Conservation (phyloP, 352 stramenopile genomes). For the Phytopythium delawarense region DNA sequence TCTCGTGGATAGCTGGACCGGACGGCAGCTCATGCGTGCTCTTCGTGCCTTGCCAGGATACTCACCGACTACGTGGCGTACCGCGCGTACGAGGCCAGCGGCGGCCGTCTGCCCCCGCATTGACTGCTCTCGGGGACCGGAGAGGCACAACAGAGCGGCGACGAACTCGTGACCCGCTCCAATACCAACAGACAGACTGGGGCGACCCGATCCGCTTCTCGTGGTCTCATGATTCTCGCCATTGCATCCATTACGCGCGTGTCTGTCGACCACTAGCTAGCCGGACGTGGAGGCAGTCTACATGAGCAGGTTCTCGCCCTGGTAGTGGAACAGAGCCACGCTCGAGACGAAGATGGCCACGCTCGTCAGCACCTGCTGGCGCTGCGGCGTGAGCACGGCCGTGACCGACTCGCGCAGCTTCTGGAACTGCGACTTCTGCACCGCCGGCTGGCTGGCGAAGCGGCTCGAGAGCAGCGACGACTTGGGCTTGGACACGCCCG, state of each 20-base stretch:
- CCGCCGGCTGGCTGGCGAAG: conserved; percentile 33
- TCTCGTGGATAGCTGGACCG: neutral
- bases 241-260: conserved; percentile 2
- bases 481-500: conserved; percentile 60
- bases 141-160: too few species aligned
- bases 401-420: conserved; percentile 55
- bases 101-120: conserved; percentile 14
- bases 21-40: neutral
- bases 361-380: conserved; percentile 69
- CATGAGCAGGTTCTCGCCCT: conserved; percentile 79
- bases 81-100: conserved; percentile 40
- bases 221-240: neutral
- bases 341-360: conserved; percentile 74
- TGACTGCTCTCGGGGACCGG: neutral
- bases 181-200: neutral
- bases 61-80: conserved; percentile 61
- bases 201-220: neutral
- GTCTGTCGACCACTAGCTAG: neutral
- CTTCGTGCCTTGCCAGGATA: conserved; percentile 18
- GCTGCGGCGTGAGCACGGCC: conserved; percentile 64
- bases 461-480: conserved; percentile 48
- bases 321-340: conserved; percentile 73
- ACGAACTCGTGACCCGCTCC: neutral
- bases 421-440: conserved; percentile 65
- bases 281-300: conserved; percentile 16